Evolutionary conservation across 2,329 filamentous ascomycete species (phyloP), one percentile per base, ranked within the genome.

Genomic region (Fusarium verticillioides): DNA sequence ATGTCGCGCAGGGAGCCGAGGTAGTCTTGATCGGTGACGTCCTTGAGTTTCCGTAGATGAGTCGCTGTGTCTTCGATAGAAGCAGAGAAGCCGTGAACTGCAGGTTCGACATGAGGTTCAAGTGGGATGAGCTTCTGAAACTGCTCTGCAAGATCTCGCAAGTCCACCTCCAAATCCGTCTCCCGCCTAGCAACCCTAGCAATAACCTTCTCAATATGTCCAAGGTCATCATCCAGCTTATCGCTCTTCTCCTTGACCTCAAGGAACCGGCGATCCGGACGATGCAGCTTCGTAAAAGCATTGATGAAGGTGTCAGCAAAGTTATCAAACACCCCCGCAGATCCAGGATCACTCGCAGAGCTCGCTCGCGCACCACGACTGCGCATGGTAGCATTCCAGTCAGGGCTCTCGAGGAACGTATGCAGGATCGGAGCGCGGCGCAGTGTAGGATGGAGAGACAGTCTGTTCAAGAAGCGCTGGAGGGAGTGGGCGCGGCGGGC

Each of bases 331-430:
- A 98, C 94, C 43, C 95, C 92, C 18, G 88, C 87, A 32, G 87
- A 87, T 77, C 83, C 80, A 74, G 86, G 77, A 74, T 88, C 78
- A 80, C 83, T 83, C 34, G 83, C 76, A 49, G 85, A 87, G 69
- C 91, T 89, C 34, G 87, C 89, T 52, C 96, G 89, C 58, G 89
- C 87, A 16, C 92, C 89, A 53, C 95, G 90, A 74, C 90, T 90
- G 78, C 91, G 92, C 95, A 99, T 98, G 52, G 94, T 96, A 39
- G 95, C 93, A 82, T 99, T 98, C 96, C 96, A 99, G 82, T 99
- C 96, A 32, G 89, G 90, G 66, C 92, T 95, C 83, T 99, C 96
- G 72, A 99, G 90, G 81, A 99, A 99, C 66, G 91, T 92, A 77
- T 96, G 92, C 37, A 99, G 87, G 42, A 98, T 91, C 32, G 91